Conservation (phyloP, 2,329 filamentous ascomycete genomes). For the Pseudomassariella vexata region DNA sequence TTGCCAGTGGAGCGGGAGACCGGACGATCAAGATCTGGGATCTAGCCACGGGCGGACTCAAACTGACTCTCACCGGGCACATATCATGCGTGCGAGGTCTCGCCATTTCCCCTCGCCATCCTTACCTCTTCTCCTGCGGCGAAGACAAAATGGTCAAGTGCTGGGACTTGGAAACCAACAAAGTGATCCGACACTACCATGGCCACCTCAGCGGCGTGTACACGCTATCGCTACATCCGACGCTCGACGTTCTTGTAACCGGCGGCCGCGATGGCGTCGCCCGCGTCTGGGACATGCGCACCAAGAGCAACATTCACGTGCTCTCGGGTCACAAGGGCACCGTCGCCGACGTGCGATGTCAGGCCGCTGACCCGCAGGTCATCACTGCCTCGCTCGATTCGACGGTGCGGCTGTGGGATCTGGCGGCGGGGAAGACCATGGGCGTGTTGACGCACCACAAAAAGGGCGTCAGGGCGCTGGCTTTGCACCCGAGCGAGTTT, state of each 20-base stretch:
- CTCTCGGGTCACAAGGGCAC: conserved; percentile 87
- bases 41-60: conserved; percentile 77
- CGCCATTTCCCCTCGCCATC: conserved; percentile 87
- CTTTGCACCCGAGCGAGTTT: conserved; percentile 85
- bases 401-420: conserved; percentile 88
- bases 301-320: conserved; percentile 91
- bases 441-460: conserved; percentile 97
- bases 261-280: conserved; percentile 92
- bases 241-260: conserved; percentile 88
- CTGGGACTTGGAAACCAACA: conserved; percentile 99
- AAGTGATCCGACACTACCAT: conserved; percentile 96
- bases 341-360: conserved; percentile 81
- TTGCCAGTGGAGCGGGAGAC: conserved; percentile 91
- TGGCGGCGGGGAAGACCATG: conserved; percentile 94
- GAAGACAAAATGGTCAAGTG: conserved; percentile 99
- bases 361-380: conserved; percentile 94
- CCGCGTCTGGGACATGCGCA: conserved; percentile 97
- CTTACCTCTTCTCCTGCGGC: conserved; percentile 94
- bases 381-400: conserved; percentile 90
- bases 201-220: conserved; percentile 96
- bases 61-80: conserved; percentile 85
- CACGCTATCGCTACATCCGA: conserved; percentile 86
- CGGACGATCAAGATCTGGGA: conserved; percentile 99
- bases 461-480: conserved; percentile 83
- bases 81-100: conserved; percentile 90